Base-by-base conservation (phyloP, 2,329 filamentous ascomycete species). In the Xylaria sp. region DNA sequence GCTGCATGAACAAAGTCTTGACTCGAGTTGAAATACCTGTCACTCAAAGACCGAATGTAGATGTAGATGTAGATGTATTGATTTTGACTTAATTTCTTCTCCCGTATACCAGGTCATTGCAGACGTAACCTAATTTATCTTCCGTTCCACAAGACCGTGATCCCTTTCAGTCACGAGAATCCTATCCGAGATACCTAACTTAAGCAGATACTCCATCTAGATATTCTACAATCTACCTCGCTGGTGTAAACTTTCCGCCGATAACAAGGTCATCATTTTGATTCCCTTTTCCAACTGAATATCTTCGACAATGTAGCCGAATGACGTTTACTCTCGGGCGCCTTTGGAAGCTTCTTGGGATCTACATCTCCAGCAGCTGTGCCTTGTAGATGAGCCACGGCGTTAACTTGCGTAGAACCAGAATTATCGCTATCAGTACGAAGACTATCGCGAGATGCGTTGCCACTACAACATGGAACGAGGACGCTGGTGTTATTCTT, bases 401-500 rank as follows among this genome's bases (percentile, higher is more conserved):
- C 71, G 39, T 77, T 69, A 1, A 72, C 59, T 64, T 82, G 77
- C 20, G 76, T 76, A 9, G 44, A 53, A 1, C 38, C 53, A 2
- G 73, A 65, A 22, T 63, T 55, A 15, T 67, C 69, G 15, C 66
- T 71, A 56, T 73, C 66, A 9, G 67, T 72, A 25, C 61, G 27
- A 3, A 53, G 44, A 29, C 62, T 55, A n/a, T 42, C 66, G 15
- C 53, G 42, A 42, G 65, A 62, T n/a, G 55, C 61, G 20, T 55
- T 59, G 2, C 59, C 57, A 20, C 66, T 65, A 44, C 73, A 75
- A 57, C 74, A 76, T 0, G 79, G 75, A 0, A 82, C 76, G 11
- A 84, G 68, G 4, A 83, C 81, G 64, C 81, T 84, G 15, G 76
- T 73, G 54, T 80, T 70, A 70, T 83, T 81, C 68, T 72, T 74